Conservation (phyloP, 805 yeast species). For the Candida arabinofermentans region DNA sequence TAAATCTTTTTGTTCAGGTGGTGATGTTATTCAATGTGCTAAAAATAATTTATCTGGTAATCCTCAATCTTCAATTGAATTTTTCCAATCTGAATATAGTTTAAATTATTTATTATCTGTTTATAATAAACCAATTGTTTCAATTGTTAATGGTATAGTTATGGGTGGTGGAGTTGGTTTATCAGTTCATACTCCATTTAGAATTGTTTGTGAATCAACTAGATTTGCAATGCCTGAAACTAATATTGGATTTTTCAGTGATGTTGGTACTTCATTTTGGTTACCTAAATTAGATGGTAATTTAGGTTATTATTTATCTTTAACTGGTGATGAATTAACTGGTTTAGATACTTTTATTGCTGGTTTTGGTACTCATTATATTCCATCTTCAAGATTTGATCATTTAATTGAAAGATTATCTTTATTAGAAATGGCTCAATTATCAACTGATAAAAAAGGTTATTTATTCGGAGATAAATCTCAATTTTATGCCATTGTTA, state of each 20-base stretch:
- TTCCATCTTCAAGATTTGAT: conserved; percentile 59
- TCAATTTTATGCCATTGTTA: conserved; percentile 54
- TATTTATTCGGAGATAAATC: conserved; percentile 19
- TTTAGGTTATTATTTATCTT: conserved; percentile 78
- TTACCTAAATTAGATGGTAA: conserved; percentile 78
- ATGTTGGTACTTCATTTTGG: conserved; percentile 91
- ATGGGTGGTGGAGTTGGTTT: conserved; percentile 99
- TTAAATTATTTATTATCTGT: conserved; percentile 76
- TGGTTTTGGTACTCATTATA: conserved; percentile 90
- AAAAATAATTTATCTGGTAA: conserved; percentile 47
- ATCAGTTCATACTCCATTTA: conserved; percentile 84
- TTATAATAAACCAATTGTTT: conserved; percentile 82
- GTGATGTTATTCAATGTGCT: conserved; percentile 86
- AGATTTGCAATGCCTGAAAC: conserved; percentile 97
- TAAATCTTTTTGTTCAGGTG: conserved; percentile 91
- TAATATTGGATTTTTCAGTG: conserved; percentile 94
- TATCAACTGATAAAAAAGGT: conserved; percentile 14
- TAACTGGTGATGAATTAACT: conserved; percentile 74
- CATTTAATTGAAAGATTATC: conserved; percentile 64
- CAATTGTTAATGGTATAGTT: conserved; percentile 85
- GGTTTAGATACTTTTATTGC: conserved; percentile 80
- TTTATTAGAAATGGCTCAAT: conserved; percentile 40
- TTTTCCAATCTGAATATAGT: conserved; percentile 78
- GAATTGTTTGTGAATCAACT: conserved; percentile 90
- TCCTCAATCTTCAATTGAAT: conserved; percentile 48